phyloP scores from a whole-genome alignment of 257 asterid genomes.

The Salvia miltiorrhiza region DNA sequence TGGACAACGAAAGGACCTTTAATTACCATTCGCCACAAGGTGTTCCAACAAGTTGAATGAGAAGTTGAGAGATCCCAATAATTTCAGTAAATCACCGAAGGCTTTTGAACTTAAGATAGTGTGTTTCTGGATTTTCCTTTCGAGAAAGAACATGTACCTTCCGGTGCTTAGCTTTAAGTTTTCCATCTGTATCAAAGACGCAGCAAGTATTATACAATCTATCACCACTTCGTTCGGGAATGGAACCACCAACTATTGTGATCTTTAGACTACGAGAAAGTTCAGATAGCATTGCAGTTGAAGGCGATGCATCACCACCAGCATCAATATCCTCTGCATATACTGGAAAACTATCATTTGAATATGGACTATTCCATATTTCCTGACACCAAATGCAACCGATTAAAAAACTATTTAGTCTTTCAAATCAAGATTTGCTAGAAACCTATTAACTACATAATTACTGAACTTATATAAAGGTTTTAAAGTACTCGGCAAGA shows the following conservation, averaged over 20 bases:
- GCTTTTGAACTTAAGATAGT: not conserved
- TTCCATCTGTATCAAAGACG: slow-evolving; percentile 70
- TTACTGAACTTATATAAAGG: not conserved
- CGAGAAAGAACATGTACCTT: slow-evolving; percentile 39
- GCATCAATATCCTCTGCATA: slow-evolving; percentile 87
- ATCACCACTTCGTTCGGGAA: slow-evolving; percentile 70
- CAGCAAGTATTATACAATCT: slow-evolving; percentile 74
- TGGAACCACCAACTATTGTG: slow-evolving; percentile 84
- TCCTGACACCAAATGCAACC: slow-evolving; percentile 45
- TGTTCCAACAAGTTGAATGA: slow-evolving; percentile 10
- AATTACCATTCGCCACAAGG: slow-evolving; percentile 7
- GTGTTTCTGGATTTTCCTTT: not conserved
- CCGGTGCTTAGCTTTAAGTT: slow-evolving; percentile 70
- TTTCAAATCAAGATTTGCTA: not conserved
- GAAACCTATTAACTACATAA: not conserved
- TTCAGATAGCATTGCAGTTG: slow-evolving; percentile 76
- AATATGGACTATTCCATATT: slow-evolving; percentile 89
- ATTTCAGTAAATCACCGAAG: slow-evolving; percentile 3
- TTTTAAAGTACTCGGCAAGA: not conserved
- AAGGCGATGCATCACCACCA: slow-evolving; percentile 63
- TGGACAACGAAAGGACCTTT: slow-evolving; percentile 13
- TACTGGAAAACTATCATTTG: slow-evolving; percentile 72
- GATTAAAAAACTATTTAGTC: slow-evolving; percentile 3
- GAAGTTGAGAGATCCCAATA: not conserved
- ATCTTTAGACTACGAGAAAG: slow-evolving; percentile 55